Conservation (phyloP, 371 early-diverging fungal genomes). For the Mucor irregularis region DNA sequence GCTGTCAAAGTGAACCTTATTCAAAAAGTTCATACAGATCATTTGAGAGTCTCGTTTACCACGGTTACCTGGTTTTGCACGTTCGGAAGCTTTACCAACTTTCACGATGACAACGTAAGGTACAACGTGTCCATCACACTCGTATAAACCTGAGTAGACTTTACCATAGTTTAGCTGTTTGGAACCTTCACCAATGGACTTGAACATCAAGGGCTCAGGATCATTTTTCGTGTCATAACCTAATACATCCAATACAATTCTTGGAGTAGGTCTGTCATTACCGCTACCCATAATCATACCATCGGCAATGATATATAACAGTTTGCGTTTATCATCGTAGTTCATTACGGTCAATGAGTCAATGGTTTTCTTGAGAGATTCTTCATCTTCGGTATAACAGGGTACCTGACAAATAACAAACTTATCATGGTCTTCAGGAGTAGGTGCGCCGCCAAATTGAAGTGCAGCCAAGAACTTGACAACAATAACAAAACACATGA, state of each 20-base stretch:
- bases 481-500: constrained; percentile 84
- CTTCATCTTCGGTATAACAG: constrained; percentile 97
- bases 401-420: constrained; percentile 92
- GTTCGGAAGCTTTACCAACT: constrained; percentile 82
- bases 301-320: constrained; percentile 91
- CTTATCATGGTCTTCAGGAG: constrained; percentile 84
- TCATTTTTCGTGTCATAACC: constrained; percentile 87
- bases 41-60: constrained; percentile 99
- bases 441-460: constrained; percentile 73
- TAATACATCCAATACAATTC: constrained; percentile 94
- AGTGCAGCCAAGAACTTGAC: constrained; percentile 93
- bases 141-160: constrained; percentile 97
- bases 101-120: constrained; percentile 97
- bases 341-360: constrained; percentile 91
- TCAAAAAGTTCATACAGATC: constrained; percentile 98
- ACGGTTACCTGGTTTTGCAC: constrained; percentile 93
- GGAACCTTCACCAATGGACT: constrained; percentile 89
- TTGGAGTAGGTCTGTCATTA: constrained; percentile 96
- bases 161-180: constrained; percentile 96
- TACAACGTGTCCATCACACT: constrained; percentile 84
- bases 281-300: constrained; percentile 96
- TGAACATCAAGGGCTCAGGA: constrained; percentile 91
- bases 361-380: constrained; percentile 90
- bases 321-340: constrained; percentile 95
- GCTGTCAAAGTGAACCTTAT: constrained; percentile 92